A percentile compares a stretch with the other conserved stretches of the same genome.
Conservation (phyloP, 2,329 filamentous ascomycete species). For the Orbilia quercus region DNA sequence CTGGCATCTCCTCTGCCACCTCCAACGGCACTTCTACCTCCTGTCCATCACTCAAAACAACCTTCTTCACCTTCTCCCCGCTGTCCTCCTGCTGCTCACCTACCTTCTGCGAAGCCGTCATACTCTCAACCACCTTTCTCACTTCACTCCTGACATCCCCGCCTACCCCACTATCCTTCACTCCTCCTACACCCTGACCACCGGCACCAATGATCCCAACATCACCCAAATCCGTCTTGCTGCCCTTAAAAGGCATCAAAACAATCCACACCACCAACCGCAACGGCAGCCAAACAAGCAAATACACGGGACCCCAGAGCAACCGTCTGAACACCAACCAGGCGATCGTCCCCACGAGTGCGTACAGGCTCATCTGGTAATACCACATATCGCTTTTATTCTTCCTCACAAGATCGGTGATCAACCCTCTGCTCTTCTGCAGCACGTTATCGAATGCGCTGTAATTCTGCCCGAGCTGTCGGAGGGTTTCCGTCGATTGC, state of each 20-base stretch:
- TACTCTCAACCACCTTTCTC: conserved; percentile 70
- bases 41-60: conserved; percentile 50
- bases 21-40: conserved; percentile 61
- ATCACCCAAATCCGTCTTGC: conserved; percentile 1
- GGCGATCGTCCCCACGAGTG: conserved; percentile 78
- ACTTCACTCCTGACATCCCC: conserved; percentile 64
- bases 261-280: conserved; percentile 70
- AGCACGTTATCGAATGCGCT: conserved; percentile 81
- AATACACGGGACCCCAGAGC: conserved; percentile 89
- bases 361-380: conserved; percentile 86
- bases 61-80: conserved; percentile 33
- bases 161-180: conserved; percentile 65
- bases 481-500: conserved; percentile 84
- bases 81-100: conserved; percentile 59
- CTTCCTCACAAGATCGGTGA: conserved; percentile 81
- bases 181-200: conserved; percentile 67
- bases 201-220: conserved; percentile 38
- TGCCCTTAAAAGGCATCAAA: conserved; percentile 57
- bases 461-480: conserved; percentile 83
- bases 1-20: conserved; percentile 15
- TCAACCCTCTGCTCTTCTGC: conserved; percentile 76
- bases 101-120: conserved; percentile 63
- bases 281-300: conserved; percentile 86
- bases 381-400: conserved; percentile 99
- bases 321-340: conserved; percentile 89